A percentile compares a stretch with the other conserved stretches of the same genome.
These are phyloP conservation scores for Rhizopogon vinicolor DNA, from an alignment of 768 basidiomycete species.

Conservation along the genomic window DNA sequence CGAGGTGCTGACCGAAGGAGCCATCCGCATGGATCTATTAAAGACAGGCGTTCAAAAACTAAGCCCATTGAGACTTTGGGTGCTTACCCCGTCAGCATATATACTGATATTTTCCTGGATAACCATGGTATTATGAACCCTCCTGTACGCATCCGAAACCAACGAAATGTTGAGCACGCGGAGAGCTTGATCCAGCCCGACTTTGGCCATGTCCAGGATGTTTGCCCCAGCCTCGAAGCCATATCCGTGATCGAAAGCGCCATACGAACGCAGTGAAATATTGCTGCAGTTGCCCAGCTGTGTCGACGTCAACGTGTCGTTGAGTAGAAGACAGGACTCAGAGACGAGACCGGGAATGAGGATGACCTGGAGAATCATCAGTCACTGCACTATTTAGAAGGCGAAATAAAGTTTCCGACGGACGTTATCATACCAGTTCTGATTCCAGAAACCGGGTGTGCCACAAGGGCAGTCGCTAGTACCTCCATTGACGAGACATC, in stretches of 20 bases:
- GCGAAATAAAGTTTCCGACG: constrained; percentile 4
- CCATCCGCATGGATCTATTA: constrained; percentile 21
- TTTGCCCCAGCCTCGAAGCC: constrained; percentile 61
- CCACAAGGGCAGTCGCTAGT: constrained; percentile 49
- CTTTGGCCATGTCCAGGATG: constrained; percentile 57
- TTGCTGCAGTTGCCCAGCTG: constrained; percentile 42
- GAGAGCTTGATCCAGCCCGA: constrained; percentile 50
- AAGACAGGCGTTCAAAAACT: neutral
- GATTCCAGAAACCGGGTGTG: constrained; percentile 52
- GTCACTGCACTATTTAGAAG: too few relatives aligned
- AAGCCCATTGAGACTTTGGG: neutral
- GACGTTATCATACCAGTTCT: constrained; percentile 63
- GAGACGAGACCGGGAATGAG: constrained; percentile 54
- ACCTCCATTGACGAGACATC: constrained; percentile 55
- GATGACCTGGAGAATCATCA: constrained; percentile 39
- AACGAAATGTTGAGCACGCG: constrained; percentile 36
- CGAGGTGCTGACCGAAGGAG: constrained; percentile 41
- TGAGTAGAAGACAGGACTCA: constrained; percentile 53
- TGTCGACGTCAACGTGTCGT: constrained; percentile 36
- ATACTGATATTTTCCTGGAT: constrained; percentile 34
- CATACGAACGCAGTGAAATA: constrained; percentile 50
- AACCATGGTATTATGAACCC: constrained; percentile 49
- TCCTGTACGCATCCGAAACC: constrained; percentile 43
- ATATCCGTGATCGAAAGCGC: constrained; percentile 38
- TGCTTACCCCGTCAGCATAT: constrained; percentile 55